Conservation (phyloP, 179 eudicot species). For the Spinacia oleracea region DNA sequence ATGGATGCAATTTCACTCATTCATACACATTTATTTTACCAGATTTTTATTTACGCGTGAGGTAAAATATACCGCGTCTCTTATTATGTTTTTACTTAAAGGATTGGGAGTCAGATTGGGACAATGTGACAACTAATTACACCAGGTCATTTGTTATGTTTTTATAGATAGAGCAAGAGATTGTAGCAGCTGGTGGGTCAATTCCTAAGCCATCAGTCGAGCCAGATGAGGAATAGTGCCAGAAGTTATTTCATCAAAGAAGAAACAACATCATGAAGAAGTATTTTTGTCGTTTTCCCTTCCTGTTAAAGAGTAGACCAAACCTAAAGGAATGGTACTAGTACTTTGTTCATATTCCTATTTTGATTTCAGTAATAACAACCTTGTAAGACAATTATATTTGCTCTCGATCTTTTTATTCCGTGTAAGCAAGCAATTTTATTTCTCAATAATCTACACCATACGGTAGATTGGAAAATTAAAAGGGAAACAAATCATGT, state of each 20-base stretch:
- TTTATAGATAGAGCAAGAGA: slow-evolving; percentile 53
- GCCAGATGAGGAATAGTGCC: background rate
- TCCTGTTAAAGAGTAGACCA: background rate
- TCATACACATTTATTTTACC: too few species aligned
- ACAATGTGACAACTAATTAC: too few species aligned
- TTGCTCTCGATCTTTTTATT: background rate
- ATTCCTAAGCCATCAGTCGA: slow-evolving; percentile 21
- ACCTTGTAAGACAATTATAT: background rate
- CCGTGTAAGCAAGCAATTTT: too few species aligned
- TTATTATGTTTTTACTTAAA: too few species aligned
- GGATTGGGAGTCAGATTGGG: too few species aligned
- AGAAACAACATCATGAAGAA: background rate
- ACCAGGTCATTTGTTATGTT: background rate
- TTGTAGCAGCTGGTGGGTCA: slow-evolving; percentile 55
- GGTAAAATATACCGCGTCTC: too few species aligned
- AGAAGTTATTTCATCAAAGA: background rate
- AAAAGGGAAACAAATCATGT: too few species aligned
- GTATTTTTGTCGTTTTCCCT: background rate
- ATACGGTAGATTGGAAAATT: too few species aligned
- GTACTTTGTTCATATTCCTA: background rate
- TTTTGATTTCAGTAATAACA: background rate
- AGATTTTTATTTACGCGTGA: too few species aligned
- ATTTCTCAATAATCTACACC: too few species aligned
- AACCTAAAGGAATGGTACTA: too few species aligned
- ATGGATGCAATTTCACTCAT: too few species aligned